Conservation (phyloP, 495 filamentous ascomycete genomes). For the Xylaria sp. region DNA sequence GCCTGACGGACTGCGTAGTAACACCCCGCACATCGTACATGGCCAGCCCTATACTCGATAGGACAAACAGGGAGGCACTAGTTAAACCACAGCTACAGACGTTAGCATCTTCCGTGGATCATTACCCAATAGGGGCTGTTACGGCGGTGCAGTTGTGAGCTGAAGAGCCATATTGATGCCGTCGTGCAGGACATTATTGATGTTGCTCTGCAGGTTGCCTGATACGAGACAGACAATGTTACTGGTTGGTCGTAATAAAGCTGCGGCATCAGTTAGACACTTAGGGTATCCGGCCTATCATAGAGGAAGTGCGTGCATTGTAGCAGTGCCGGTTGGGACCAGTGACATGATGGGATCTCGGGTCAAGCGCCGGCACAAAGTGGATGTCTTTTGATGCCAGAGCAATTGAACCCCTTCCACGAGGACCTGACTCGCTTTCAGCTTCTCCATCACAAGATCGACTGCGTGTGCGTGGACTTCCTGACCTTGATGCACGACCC, state of each 20-base stretch:
- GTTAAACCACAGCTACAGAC: neutral
- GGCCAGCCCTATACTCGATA: neutral
- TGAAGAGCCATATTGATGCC: constrained; percentile 14
- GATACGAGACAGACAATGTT: neutral
- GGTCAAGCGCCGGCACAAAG: neutral
- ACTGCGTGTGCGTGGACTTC: neutral
- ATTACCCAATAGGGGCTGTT: neutral
- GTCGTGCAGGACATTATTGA: constrained; percentile 15
- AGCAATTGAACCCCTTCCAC: neutral
- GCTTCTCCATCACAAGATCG: neutral
- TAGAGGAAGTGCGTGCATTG: neutral
- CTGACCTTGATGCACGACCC: neutral
- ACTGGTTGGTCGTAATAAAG: neutral
- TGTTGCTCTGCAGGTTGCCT: constrained; percentile 1
- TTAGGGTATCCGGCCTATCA: neutral
- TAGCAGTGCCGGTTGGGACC: neutral
- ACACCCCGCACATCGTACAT: neutral
- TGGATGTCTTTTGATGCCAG: neutral
- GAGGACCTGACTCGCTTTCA: constrained; percentile 5
- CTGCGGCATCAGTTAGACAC: neutral
- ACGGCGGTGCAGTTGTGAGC: constrained; percentile 6
- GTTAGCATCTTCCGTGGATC: neutral
- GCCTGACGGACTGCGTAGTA: neutral
- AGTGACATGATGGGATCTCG: neutral
- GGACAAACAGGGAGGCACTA: neutral